Evolutionary conservation across 805 yeast species (phyloP), one percentile per base, ranked within the genome.

Genomic region (Wickerhamiella australiensis): DNA sequence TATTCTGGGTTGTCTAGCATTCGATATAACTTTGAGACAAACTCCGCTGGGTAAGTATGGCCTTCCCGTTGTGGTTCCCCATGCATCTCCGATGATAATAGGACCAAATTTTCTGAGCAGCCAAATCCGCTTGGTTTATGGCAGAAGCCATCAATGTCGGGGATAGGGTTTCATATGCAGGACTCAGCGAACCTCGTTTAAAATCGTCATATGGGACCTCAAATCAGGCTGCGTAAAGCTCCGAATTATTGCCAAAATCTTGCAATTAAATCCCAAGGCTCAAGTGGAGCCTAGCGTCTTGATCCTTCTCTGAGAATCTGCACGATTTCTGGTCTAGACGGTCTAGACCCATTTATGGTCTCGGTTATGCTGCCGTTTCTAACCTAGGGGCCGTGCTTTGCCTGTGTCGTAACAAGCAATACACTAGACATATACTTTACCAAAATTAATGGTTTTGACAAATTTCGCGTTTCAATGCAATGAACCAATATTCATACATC

Each of bases 1-100:
- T 85, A 85, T n/a, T 75, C 72, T 52, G 83, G 83, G 53, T 80
- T 85, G 60, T 85, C 92, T 43, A 90, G 73, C 88, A 90, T 90
- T 52, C 80, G 81, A 63, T 77, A 86, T 29, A 65, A 59, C 47
- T 57, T 54, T 18, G 59, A 49, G 8, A 58, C 61, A 37, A 59
- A 59, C 45, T 59, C 56, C 20, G 40, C 35, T 8, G 42, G 49
- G 29, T 46, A 33, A 3, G 43, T 35, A 6, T 25, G 27, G 26
- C 27, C 42, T 38, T 38, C 27, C 27, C 27, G 18, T 21, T 13
- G 27, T 21, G 27, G 8, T 21, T 38, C 42, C n/a, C 25, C 42
- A 38, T 38, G 27, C 38, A 33, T 33, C 38, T 33, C 38, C 5
- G 38, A 33, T 33, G 38, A 15, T 33, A 33, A 33, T 20, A n/a